Conservation (phyloP, 2,329 filamentous ascomycete species). For the Penicillium sp. region DNA sequence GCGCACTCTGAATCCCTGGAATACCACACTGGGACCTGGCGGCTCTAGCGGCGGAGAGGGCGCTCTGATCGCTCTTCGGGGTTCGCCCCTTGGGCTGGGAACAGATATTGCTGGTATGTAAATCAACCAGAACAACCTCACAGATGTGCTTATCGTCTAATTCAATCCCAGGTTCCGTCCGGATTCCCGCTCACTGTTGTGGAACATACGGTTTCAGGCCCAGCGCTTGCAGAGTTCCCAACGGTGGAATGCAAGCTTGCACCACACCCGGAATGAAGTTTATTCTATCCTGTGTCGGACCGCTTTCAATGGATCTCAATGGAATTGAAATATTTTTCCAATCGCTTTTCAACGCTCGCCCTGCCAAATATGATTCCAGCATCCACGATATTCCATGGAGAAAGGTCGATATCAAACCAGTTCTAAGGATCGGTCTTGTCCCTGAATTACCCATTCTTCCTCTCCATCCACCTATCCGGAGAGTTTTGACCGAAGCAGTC, state of each 20-base stretch:
- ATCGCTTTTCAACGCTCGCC: constrained; percentile 11
- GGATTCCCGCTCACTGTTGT: constrained; percentile 32
- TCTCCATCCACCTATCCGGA: constrained; percentile 51
- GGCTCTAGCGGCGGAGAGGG: constrained; percentile 53
- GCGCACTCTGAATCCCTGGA: constrained; percentile 43
- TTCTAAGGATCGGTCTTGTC: constrained; percentile 51
- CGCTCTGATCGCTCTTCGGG: constrained; percentile 61
- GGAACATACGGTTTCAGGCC: constrained; percentile 36
- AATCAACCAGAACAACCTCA: neutral
- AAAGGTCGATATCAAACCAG: constrained; percentile 11
- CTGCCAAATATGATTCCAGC: constrained; percentile 20
- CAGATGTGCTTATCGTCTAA: neutral
- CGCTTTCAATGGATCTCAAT: constrained; percentile 18
- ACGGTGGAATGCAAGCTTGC: constrained; percentile 18
- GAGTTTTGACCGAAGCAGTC: constrained; percentile 43
- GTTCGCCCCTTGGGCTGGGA: constrained; percentile 63
- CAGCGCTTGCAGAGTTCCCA: constrained; percentile 25
- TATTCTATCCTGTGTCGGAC: constrained; percentile 21
- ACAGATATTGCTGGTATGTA: constrained; percentile 57
- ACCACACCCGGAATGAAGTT: constrained; percentile 22
- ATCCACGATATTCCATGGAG: constrained; percentile 23
- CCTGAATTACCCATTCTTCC: constrained; percentile 49
- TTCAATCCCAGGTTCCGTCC: constrained; percentile 27
- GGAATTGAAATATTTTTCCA: constrained; percentile 19
- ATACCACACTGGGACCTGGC: constrained; percentile 33